phyloP scores from a whole-genome alignment of 495 filamentous ascomycete genomes.

The Xylaria curta region DNA sequence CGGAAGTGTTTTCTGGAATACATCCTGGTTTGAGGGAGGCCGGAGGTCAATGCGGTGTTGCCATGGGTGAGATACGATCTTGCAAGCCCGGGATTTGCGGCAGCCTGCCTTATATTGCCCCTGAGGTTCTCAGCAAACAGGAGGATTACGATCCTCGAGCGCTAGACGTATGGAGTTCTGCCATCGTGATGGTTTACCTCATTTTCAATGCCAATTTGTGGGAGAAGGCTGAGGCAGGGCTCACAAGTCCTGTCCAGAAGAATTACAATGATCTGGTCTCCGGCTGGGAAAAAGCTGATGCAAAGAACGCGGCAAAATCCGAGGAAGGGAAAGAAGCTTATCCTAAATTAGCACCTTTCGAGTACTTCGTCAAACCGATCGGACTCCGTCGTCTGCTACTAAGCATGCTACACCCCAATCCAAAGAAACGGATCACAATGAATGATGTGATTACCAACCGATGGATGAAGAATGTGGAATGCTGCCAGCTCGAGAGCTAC shows the following conservation, averaged over 20 bases:
- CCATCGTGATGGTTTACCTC: slow-evolving; percentile 73
- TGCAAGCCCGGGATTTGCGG: slow-evolving; percentile 77
- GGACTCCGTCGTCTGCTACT: slow-evolving; percentile 67
- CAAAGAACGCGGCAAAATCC: slow-evolving; percentile 52
- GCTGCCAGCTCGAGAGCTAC: slow-evolving; percentile 69
- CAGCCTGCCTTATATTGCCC: slow-evolving; percentile 77
- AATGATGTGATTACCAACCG: slow-evolving; percentile 64
- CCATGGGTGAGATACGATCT: slow-evolving; percentile 68
- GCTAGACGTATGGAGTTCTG: slow-evolving; percentile 80
- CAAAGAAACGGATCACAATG: slow-evolving; percentile 68
- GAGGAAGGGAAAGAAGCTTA: slow-evolving; percentile 53
- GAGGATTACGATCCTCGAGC: slow-evolving; percentile 74
- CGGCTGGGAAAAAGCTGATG: slow-evolving; percentile 69
- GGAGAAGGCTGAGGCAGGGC: slow-evolving; percentile 59
- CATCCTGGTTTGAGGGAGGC: slow-evolving; percentile 72
- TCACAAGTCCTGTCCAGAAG: slow-evolving; percentile 35
- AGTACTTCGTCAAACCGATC: slow-evolving; percentile 57
- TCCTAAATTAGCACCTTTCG: slow-evolving; percentile 58
- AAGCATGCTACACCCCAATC: slow-evolving; percentile 79
- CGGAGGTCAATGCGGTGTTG: slow-evolving; percentile 67
- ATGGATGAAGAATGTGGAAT: slow-evolving; percentile 72
- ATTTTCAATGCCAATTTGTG: slow-evolving; percentile 69
- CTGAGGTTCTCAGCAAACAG: slow-evolving; percentile 72
- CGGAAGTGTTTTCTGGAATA: slow-evolving; percentile 75
- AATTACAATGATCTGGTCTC: slow-evolving; percentile 64